Evolutionary conservation across 192 early-diverging fungal species (phyloP), one percentile per base, ranked within the genome.

Genomic region (Coemansia sp.): DNA sequence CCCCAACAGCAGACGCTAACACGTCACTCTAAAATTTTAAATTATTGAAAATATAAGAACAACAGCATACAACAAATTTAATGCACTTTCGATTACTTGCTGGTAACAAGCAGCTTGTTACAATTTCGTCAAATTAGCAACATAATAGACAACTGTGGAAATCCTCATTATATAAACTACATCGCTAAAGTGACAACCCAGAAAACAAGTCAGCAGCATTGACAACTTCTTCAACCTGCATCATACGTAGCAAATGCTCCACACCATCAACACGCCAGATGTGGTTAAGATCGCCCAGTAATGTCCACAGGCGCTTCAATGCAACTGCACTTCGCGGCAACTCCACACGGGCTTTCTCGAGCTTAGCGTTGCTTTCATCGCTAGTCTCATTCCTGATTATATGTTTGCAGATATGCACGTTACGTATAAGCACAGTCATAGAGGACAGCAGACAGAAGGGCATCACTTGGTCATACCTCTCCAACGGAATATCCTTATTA

Each of bases 181-280:
- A 31, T 31, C 7, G n/a, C 48, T 56, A 76, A 25, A 77, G 30
- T 4, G 52, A 57, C 52, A 77, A 5, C 0, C 55, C 65, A 2
- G 75, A 64, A n/a, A 78, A 58, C 55, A 78, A 32, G 41, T 77
- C 75, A 2, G 75, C 69, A 6, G 69, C 66, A 21, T 78, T 78
- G 2, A 62, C 64, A 38, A 78, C 64, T 16, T 78, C 76, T 48
- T 78, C 76, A 16, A 78, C 51, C 26, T 73, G 69, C 76, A 78
- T 78, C 5, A 49, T 59, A 8, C 70, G 69, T 44, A 78, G 56
- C 38, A 78, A 52, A 16, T 54, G 49, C 48, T 73, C 76, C 52
- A 78, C 60, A 14, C 70, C 67, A 10, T 63, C 54, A 2, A 66
- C 56, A 16, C 70, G 54, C 69, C 76, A 73, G 10, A 73, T 54